phyloP scores from a whole-genome alignment of 2,329 filamentous ascomycete genomes.

The Colletotrichum abscissum region DNA sequence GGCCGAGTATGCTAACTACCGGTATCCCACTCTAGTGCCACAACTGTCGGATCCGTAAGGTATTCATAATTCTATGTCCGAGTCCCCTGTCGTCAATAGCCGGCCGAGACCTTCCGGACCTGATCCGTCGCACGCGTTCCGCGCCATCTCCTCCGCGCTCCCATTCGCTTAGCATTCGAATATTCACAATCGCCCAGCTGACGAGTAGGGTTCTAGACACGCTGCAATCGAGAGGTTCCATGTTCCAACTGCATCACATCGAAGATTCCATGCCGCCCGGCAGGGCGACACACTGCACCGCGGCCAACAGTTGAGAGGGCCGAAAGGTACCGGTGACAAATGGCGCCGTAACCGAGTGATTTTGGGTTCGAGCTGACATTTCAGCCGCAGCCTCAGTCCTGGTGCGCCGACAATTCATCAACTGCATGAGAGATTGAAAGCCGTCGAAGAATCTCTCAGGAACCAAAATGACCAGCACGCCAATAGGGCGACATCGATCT shows the following conservation, averaged over 20 bases:
- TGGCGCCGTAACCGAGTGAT: neutral
- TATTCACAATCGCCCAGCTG: neutral
- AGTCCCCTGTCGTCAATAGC: neutral
- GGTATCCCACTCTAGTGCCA: conserved; percentile 13
- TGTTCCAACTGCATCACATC: conserved; percentile 40
- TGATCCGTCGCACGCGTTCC: neutral
- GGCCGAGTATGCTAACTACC: neutral
- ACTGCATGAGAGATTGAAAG: conserved; percentile 30
- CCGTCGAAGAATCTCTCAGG: conserved; percentile 30
- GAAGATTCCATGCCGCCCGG: conserved; percentile 36
- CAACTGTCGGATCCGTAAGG: conserved; percentile 28
- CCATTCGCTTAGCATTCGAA: neutral
- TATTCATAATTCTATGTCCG: neutral
- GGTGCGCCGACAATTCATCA: conserved; percentile 11
- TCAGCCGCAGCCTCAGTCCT: neutral
- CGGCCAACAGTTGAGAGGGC: neutral
- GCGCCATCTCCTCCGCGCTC: neutral
- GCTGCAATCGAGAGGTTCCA: conserved; percentile 37
- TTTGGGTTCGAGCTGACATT: neutral
- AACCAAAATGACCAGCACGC: conserved; percentile 1
- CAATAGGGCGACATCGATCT: conserved; percentile 14
- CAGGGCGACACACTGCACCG: conserved; percentile 10
- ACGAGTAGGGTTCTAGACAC: conserved; percentile 18
- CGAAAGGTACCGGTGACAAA: conserved; percentile 3
- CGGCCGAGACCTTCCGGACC: neutral